Evolutionary conservation across 495 filamentous ascomycete species (phyloP).

Genomic region (Aspergillus ellipticus): DNA sequence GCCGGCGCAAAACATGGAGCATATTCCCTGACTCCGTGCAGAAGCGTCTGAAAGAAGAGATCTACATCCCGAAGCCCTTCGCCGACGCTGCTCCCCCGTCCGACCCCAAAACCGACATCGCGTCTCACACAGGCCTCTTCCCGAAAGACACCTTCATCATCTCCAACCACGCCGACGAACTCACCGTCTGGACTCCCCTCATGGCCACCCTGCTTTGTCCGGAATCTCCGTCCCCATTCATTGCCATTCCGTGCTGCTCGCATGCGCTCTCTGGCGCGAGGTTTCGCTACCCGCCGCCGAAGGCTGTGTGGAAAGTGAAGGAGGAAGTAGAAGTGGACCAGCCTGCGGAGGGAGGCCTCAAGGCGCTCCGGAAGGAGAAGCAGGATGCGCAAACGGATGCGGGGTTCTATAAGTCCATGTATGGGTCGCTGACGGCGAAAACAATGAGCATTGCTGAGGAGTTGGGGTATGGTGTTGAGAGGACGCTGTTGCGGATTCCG

Average conservation of each 20-base stretch:
- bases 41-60: conserved; percentile 59
- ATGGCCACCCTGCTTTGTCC: conserved; percentile 70
- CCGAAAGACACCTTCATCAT: conserved; percentile 81
- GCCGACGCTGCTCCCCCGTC: conserved; percentile 1
- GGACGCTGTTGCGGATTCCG: conserved; percentile 78
- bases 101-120: conserved; percentile 3
- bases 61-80: conserved; percentile 68
- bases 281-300: conserved; percentile 63
- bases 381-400: conserved; percentile 30
- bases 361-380: conserved; percentile 35
- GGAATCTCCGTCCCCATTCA: conserved; percentile 56
- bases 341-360: conserved; percentile 40
- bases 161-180: conserved; percentile 93
- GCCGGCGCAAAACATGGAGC: conserved; percentile 76
- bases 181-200: conserved; percentile 93
- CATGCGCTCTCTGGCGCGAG: conserved; percentile 73
- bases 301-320: neutral
- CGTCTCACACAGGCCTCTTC: conserved; percentile 69
- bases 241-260: conserved; percentile 93
- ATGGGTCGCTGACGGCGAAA: conserved; percentile 72
- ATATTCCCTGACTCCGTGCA: conserved; percentile 57
- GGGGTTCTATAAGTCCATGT: conserved; percentile 51
- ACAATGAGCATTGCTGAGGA: conserved; percentile 60
- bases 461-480: conserved; percentile 73
- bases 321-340: conserved; percentile 20